Percentiles rank a stretch among this genome's conserved stretches.
Conservation (phyloP, 2,329 filamentous ascomycete genomes). For the Verticillium nubilum region DNA sequence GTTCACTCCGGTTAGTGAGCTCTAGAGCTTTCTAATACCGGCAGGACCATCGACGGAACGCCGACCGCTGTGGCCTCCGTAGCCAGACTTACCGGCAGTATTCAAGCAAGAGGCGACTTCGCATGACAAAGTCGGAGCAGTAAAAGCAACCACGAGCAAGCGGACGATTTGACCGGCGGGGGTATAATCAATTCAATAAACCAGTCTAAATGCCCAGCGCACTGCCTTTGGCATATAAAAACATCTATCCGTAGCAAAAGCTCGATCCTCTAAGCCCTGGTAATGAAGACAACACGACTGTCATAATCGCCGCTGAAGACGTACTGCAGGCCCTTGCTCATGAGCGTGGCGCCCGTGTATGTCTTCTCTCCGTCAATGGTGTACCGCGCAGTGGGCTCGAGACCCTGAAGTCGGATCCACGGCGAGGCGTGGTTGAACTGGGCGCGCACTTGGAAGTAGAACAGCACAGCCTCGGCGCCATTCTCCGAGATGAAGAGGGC, state of each 20-base stretch:
- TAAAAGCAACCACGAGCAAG: too few species aligned
- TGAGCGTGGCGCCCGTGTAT: slow-evolving; percentile 53
- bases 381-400: slow-evolving; percentile 50
- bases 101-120: too few species aligned
- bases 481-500: slow-evolving; percentile 53
- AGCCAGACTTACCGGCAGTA: too few species aligned
- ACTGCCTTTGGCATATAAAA: neutral
- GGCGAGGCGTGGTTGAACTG: slow-evolving; percentile 48
- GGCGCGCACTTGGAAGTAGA: slow-evolving; percentile 54
- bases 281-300: slow-evolving; percentile 50
- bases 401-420: slow-evolving; percentile 47
- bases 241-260: neutral
- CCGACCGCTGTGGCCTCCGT: too few species aligned
- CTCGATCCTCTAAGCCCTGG: slow-evolving; percentile 31
- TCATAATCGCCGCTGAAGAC: slow-evolving; percentile 47
- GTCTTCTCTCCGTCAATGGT: slow-evolving; percentile 40
- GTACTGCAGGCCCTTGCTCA: slow-evolving; percentile 56
- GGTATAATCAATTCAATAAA: neutral
- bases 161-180: too few species aligned
- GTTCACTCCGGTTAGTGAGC: too few species aligned
- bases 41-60: too few species aligned
- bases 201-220: neutral
- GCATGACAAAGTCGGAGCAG: too few species aligned
- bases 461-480: slow-evolving; percentile 43
- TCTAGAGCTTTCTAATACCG: too few species aligned